These are phyloP conservation scores for Ampelomyces quisqualis DNA, from an alignment of 2,329 filamentous ascomycete genomes.

Conservation along the genomic window DNA sequence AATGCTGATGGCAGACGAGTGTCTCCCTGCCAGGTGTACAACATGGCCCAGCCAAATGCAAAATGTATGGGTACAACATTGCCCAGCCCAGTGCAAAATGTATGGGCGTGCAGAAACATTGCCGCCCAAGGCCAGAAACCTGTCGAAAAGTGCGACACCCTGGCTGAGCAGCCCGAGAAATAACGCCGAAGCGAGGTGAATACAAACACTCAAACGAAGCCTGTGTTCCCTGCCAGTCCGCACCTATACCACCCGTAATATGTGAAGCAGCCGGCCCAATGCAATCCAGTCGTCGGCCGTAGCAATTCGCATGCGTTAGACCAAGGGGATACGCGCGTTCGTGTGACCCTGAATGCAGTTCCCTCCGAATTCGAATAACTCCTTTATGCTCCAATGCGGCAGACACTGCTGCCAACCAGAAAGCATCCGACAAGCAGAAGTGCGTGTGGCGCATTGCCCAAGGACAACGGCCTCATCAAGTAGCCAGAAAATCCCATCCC, in stretches of 20 bases:
- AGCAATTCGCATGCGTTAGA: constrained; percentile 13
- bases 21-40: constrained; percentile 26
- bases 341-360: constrained; percentile 1
- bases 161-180: constrained; percentile 1
- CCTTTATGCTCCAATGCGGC: constrained; percentile 13
- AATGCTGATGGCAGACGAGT: constrained; percentile 11
- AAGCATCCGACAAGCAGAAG: too few relatives aligned
- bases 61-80: constrained; percentile 18
- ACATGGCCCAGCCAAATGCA: constrained; percentile 21
- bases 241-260: constrained; percentile 15
- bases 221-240: constrained; percentile 9
- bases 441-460: constrained; percentile 7
- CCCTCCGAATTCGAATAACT: constrained; percentile 7
- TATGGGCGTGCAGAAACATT: constrained; percentile 8
- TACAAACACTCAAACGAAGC: constrained; percentile 7
- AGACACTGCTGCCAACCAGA: too few relatives aligned
- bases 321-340: background rate
- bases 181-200: constrained; percentile 10
- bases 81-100: constrained; percentile 20
- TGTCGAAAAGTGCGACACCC: constrained; percentile 5
- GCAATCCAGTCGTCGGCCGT: constrained; percentile 16
- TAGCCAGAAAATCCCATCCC: constrained; percentile 63
- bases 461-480: constrained; percentile 38
- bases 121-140: constrained; percentile 11
- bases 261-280: constrained; percentile 19